Base-by-base conservation (phyloP, 1,284 basidiomycete genomes). In the Tylopilus sp. region DNA sequence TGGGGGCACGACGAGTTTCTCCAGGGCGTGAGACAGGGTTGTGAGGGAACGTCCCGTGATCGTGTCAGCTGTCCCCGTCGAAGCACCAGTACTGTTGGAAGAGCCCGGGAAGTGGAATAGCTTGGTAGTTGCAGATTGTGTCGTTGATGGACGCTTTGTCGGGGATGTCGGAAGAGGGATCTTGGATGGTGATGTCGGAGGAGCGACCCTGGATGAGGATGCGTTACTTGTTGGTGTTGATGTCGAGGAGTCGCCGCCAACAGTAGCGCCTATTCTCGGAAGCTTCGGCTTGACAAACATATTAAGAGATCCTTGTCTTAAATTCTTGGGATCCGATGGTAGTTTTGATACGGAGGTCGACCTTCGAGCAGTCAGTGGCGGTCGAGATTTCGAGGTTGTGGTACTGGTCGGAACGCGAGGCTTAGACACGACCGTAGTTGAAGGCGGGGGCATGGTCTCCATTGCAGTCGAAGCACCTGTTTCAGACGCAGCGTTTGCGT, bases 1-100 rank as follows among this genome's bases (percentile, higher is more conserved):
- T 2, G 87, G 81, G 0, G 88, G 88, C 72, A 84, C 85, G 47
- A 83, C 83, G n/a, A 92, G 80, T 70, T 87, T 89, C 70, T 90
- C 86, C 26, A 92, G 79, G 3, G 90, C 90, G 67, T 82, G 82
- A 16, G 87, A 86, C 16, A 92, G 80, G 4, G 81, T 89, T 6
- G 85, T 77, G 16, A 85, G 75, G 3, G 75, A 74, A 18, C 58
- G 68, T 8, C 68, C 72, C 2, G 67, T 39, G 12, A 58, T 39
- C 19, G 39, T 47, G n/a, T 54, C 62, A 36, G 67, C 38, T 52
- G 54, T 61, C 18, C 33, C 57, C 18, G 22, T 16, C 26, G 47
- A 53, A 33, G 47, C 19, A 7, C 52, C 53, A 32, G 44, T 57
- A 15, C 53, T 29, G 5, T 41, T 44, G 5, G 60, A 29, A 29